These are phyloP conservation scores for Pyrenochaeta sp. DNA, from an alignment of 2,329 filamentous ascomycete genomes.

Conservation along the genomic window DNA sequence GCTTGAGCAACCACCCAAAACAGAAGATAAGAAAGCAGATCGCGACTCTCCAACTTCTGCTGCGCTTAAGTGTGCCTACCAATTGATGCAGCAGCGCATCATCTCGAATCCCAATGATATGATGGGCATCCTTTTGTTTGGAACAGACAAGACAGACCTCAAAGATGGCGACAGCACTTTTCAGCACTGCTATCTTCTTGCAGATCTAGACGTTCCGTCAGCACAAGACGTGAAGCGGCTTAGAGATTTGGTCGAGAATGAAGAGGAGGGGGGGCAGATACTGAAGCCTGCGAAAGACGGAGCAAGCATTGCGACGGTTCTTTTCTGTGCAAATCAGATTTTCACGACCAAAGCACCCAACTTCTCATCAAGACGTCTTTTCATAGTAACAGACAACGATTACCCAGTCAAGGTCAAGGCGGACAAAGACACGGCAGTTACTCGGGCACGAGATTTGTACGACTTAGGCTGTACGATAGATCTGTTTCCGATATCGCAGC, in stretches of 20 bases:
- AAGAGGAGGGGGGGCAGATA: constrained; percentile 73
- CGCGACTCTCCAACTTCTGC: constrained; percentile 81
- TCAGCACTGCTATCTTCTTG: constrained; percentile 91
- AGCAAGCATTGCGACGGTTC: constrained; percentile 84
- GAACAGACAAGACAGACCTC: constrained; percentile 75
- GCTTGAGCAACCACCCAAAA: constrained; percentile 72
- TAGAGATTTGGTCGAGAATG: constrained; percentile 78
- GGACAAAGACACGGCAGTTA: constrained; percentile 77
- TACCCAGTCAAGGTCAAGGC: constrained; percentile 77
- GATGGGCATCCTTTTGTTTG: constrained; percentile 94
- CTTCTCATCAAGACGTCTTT: constrained; percentile 90
- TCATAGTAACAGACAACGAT: constrained; percentile 95
- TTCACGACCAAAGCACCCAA: constrained; percentile 96
- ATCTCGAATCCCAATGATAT: constrained; percentile 96
- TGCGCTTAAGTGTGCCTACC: constrained; percentile 91
- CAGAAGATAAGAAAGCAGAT: constrained; percentile 74
- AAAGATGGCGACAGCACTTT: constrained; percentile 67
- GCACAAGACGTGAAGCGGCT: constrained; percentile 86
- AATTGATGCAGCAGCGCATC: constrained; percentile 97
- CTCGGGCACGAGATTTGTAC: constrained; percentile 92
- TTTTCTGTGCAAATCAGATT: constrained; percentile 95
- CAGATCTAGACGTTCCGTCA: constrained; percentile 85
- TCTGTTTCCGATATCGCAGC: constrained; percentile 84
- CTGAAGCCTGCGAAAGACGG: constrained; percentile 74
- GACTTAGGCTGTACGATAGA: constrained; percentile 92